Base-by-base conservation (phyloP, 1,284 basidiomycete genomes). In the Pseudozyma sp. region DNA sequence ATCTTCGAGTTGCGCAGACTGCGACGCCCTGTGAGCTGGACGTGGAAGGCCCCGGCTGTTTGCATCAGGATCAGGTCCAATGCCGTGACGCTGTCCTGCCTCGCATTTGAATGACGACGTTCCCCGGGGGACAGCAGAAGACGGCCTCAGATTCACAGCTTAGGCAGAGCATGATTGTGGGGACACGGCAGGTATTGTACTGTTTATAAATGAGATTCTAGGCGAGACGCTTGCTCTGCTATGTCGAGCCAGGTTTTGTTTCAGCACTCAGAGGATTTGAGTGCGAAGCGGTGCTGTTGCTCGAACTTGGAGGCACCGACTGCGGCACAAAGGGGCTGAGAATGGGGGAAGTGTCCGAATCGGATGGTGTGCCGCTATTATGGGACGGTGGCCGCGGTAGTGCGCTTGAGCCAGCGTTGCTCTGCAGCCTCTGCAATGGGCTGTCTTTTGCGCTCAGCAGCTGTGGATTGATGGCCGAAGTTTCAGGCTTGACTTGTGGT, bases 291-390 rank as follows among this genome's bases (percentile, higher is more conserved):
- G 57, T 31, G 14, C 57, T 53, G 16, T 60, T 54, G n/a, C 58
- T 44, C n/a, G 61, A 51, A 39, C 56, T 58, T 8, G 56, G 44
- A 4, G 60, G 56, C 37, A 52, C 58, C 11, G 57, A 56, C 40
- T 58, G 53, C 17, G 55, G 52, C 35, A 43, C 59, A 63, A 66
- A 74, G 0, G 71, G 54, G 33, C 71, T 55, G n/a, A 74, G 66
- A 31, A 74, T 74, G 37, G 71, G 71, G 24, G 71, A 74, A 16
- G 47, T 62, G 37, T 66, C 57, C 34, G 58, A 65, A 30, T 63
- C 71, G 16, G 62, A 62, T 7, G 39, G 51, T 17, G 54, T 54
- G 58, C 66, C 65, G 55, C 57, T 58, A 33, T 44, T 49, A 16
- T 65, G 61, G 9, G 61, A 68, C 16, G 54, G 53, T 42, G 53